Base-by-base conservation (phyloP, 2,329 filamentous ascomycete species). In the Curvularia sp. region DNA sequence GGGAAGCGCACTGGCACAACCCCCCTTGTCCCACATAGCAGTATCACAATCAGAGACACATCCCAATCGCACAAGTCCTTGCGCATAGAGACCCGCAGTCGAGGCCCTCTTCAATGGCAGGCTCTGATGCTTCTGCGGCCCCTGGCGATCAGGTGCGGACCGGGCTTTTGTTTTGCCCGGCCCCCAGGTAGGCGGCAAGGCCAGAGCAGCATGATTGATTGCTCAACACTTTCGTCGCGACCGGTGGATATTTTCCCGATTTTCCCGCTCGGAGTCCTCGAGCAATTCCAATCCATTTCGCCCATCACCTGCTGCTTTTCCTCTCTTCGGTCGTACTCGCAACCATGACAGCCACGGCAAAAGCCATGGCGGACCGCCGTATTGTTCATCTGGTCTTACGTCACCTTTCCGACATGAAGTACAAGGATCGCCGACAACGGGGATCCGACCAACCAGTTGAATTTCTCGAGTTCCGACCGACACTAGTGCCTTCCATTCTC, bases 391-490 rank as follows among this genome's bases (percentile, higher is more conserved):
- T 50, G 26, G 62, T 75, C 24, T 60, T 75, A 22, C 58, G 66
- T 20, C 66, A 71, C 44, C 64, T 75, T n/a, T 72, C 71, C 9
- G 63, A 69, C 43, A 72, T 70, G 65, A 72, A 64, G 35, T 72
- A 74, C 56, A 73, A 68, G 55, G 66, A 70, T 33, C 65, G 73
- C 41, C 55, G 68, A 49, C 74, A 76, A 53, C 60, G 55, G 35
- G 70, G 71, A n/a, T 68, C 70, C 10, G 70, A 75, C 42, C 57
- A 68, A 28, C 71, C 72, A 2, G 73, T 75, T 5, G 71, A 74
- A 60, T 68, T 75, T 46, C 64, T 75, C 38, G 73, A 73, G 53
- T 71, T 70, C 53, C 68, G 70, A n/a, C 72, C 71, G n/a, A 73
- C 72, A 1, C 62, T 76, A 30, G 64, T 75, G 10, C 70, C 72